A percentile compares a stretch with the other conserved stretches of the same genome.
phyloP scores from a whole-genome alignment of 805 yeast genomes.

The Wickerhamiella occidentalis region DNA sequence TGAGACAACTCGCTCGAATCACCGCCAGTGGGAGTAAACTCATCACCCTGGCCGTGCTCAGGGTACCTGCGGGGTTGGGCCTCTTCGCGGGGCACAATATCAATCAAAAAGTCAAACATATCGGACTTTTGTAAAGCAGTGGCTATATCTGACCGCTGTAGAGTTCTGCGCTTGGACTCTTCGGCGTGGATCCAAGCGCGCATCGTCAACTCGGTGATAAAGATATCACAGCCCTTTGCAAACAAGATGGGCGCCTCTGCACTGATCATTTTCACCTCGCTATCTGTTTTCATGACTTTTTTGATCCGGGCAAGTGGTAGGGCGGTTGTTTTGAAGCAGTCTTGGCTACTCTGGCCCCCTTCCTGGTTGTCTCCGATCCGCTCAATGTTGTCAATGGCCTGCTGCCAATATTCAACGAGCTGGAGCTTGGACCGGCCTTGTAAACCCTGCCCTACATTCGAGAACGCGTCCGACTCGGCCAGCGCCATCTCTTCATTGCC shows the following conservation, averaged over 20 bases:
- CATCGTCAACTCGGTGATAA: constrained; percentile 94
- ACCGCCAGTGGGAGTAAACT: background rate
- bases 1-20: background rate
- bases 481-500: constrained; percentile 14
- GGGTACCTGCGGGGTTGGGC: constrained; percentile 29
- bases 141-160: constrained; percentile 89
- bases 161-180: constrained; percentile 84
- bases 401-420: constrained; percentile 98
- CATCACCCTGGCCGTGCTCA: background rate
- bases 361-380: constrained; percentile 31
- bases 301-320: constrained; percentile 92
- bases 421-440: constrained; percentile 68
- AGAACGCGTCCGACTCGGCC: constrained; percentile 48
- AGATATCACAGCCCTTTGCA: constrained; percentile 96
- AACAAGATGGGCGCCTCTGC: constrained; percentile 97
- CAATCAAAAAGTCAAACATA: constrained; percentile 95
- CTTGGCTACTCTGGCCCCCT: constrained; percentile 40
- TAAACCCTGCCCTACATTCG: constrained; percentile 88
- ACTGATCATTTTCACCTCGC: constrained; percentile 91
- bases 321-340: constrained; percentile 87
- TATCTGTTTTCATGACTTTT: constrained; percentile 96
- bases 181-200: constrained; percentile 99
- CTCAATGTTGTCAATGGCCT: constrained; percentile 81
- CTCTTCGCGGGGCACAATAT: constrained; percentile 86
- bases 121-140: constrained; percentile 90